Evolutionary conservation across 108 stramenopile species (phyloP), one percentile per base, ranked within the genome.

Genomic region (Nitzschia inconspicua): DNA sequence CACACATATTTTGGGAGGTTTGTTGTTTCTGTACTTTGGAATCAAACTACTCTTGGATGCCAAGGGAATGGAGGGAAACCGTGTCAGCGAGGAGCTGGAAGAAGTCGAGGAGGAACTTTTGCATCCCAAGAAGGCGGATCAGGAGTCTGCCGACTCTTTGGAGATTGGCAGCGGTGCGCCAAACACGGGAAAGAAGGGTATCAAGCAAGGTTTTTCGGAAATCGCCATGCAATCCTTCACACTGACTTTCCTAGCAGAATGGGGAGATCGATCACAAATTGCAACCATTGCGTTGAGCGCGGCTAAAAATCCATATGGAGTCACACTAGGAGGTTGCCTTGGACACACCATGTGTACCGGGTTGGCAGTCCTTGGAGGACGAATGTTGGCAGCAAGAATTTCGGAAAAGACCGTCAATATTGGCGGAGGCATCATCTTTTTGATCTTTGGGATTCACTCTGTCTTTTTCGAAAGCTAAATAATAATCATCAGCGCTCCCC

Each of bases 241-340:
- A 14, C 55, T 99, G 57, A 98, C 99, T 3, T 99, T 99, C 60
- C 65, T 99, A 65, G 99, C 99, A 6, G 99, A 99, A 81, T 99
- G 99, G 99, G 99, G 99, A 18, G 99, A 99, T 80, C 93, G 99
- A 36, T 94, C 93, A n/a, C 99, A 99, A 66, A 99, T 99, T 63
- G 99, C 99, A 13, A 99, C 99, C 14, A 98, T 99, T 66, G 98
- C 99, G 13, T 68, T 99, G 54, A 95, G 96, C 18, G 86, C 97
- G 6, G 84, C 93, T 57, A 97, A 98, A 70, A 95, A 99, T 63
- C 93, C 96, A 6, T 71, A 88, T 34, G 99, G 99, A 25, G 98
- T 99, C 9, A 92, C 92, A 7, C 66, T 94, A 26, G 99, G 99
- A 20, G 98, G 96, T 34, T 80, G 95, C 34, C 25, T 98, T n/a